A percentile compares a stretch with the other conserved stretches of the same genome.
These are phyloP conservation scores for Mycena polygramma DNA, from an alignment of 768 basidiomycete species.

Conservation along the genomic window DNA sequence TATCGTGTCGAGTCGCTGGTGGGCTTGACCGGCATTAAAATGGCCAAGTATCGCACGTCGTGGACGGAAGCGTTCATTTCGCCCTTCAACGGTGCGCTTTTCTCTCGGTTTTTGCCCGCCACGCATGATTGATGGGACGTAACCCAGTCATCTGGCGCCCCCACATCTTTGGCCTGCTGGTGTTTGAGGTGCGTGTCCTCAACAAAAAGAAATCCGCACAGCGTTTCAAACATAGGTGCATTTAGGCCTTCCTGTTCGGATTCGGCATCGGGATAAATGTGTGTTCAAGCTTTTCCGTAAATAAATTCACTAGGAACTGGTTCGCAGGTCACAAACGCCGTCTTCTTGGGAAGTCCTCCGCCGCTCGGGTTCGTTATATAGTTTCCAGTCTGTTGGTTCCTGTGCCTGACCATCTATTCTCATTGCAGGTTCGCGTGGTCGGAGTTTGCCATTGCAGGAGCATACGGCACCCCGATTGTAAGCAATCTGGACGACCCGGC, in stretches of 20 bases:
- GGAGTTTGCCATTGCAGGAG: conserved; percentile 64
- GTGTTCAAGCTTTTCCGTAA: conserved; percentile 16
- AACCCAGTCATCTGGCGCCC: conserved; percentile 69
- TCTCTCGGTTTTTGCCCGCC: neutral
- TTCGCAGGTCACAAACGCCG: conserved; percentile 70
- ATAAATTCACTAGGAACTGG: neutral
- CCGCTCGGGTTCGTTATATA: conserved; percentile 62
- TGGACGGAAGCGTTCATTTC: conserved; percentile 62
- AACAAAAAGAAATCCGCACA: neutral
- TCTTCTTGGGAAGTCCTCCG: conserved; percentile 69
- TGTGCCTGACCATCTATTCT: neutral
- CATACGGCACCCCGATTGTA: conserved; percentile 70
- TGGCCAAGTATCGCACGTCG: conserved; percentile 66
- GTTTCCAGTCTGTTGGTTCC: conserved; percentile 42
- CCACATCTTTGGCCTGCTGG: conserved; percentile 63
- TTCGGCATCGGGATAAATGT: conserved; percentile 76
- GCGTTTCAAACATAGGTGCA: neutral
- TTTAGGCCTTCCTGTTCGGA: conserved; percentile 68
- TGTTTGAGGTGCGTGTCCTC: conserved; percentile 61
- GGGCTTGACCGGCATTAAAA: conserved; percentile 72
- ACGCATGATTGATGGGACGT: neutral
- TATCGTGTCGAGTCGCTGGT: conserved; percentile 70
- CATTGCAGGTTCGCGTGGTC: conserved; percentile 38
- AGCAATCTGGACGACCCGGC: conserved; percentile 16
- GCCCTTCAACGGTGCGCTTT: conserved; percentile 51